Evolutionary conservation across 805 yeast genomes (phyloP).

Genomic region (Nakazawaea wyomingensis): DNA sequence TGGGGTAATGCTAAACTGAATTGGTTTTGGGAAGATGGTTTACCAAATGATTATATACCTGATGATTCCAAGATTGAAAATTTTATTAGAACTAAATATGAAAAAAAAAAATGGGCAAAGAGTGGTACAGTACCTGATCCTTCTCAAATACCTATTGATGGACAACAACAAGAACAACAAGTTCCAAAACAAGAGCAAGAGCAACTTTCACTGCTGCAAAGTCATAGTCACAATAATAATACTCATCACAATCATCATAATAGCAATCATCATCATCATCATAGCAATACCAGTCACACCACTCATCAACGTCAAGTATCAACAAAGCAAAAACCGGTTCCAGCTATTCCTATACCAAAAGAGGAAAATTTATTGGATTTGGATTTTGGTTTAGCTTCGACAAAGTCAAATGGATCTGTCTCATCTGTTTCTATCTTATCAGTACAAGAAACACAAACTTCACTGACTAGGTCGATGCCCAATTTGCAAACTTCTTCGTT

Average conservation of each 20-base stretch:
- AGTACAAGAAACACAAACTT: conserved; percentile 1
- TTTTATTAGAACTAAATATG: conserved; percentile 90
- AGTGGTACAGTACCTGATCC: conserved; percentile 60
- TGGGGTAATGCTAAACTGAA: conserved; percentile 88
- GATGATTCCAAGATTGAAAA: conserved; percentile 81
- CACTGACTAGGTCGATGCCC: conserved; percentile 9
- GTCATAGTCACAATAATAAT: too few species aligned
- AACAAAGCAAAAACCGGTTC: conserved; percentile 10
- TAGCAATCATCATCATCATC: not conserved
- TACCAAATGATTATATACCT: conserved; percentile 69
- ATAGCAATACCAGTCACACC: not conserved
- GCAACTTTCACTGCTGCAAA: conserved; percentile 7
- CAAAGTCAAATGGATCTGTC: conserved; percentile 14
- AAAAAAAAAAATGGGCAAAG: conserved; percentile 78
- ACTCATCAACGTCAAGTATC: conserved; percentile 6
- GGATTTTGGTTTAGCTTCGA: conserved; percentile 25
- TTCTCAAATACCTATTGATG: conserved; percentile 24
- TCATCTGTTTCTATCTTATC: conserved; percentile 1
- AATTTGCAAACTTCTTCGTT: conserved; percentile 12
- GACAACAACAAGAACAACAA: not conserved
- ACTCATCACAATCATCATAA: too few species aligned
- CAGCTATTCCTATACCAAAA: conserved; percentile 14
- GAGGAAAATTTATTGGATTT: conserved; percentile 22
- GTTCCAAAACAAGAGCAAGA: not conserved
- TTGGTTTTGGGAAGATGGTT: conserved; percentile 73